Evolutionary conservation across 805 yeast species (phyloP), one percentile per base, ranked within the genome.

Genomic region (Candida schatavii): DNA sequence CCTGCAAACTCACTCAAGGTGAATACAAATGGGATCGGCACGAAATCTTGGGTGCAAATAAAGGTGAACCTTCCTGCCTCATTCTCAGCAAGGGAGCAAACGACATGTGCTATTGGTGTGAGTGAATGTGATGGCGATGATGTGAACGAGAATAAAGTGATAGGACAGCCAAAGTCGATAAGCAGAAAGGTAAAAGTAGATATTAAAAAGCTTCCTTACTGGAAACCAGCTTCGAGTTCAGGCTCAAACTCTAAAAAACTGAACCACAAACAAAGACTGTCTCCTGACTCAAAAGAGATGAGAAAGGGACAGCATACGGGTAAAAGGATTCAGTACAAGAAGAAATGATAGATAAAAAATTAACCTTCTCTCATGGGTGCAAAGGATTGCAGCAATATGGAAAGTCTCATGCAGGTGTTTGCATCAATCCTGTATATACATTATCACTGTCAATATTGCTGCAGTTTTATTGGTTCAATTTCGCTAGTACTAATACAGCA

Each of bases 1-100:
- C 56, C 65, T 9, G 55, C 56, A 10, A 59, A 49, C 40, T 50
- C 62, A 4, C 43, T 59, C 19, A 57, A 57, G 35, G 61, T 59
- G n/a, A 56, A 57, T 32, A 42, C 51, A 3, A 47, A 52, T 5
- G 60, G 58, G 2, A 42, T 38, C 4, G 46, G 36, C 6, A 30
- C 40, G 3, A 54, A 54, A 39, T 54, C 59, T 18, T 59, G 62
- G 62, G 62, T 57, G 5, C 56, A 54, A 27, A 34, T 59, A 11
- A 55, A 52, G 28, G 46, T 59, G 34, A 54, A 48, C 33, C 34
- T 58, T 33, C 54, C 54, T 3, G 22, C 28, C 11, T 13, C 33
- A 4, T 6, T 25, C 3, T 29, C 30, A 6, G 21, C 33, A 17
- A 39, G 29, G 43, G 9, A 13, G 28, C 28, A 25, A 13, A 13